Evolutionary conservation across 371 early-diverging fungal genomes (phyloP).

Genomic region (Catenaria anguillulae): DNA sequence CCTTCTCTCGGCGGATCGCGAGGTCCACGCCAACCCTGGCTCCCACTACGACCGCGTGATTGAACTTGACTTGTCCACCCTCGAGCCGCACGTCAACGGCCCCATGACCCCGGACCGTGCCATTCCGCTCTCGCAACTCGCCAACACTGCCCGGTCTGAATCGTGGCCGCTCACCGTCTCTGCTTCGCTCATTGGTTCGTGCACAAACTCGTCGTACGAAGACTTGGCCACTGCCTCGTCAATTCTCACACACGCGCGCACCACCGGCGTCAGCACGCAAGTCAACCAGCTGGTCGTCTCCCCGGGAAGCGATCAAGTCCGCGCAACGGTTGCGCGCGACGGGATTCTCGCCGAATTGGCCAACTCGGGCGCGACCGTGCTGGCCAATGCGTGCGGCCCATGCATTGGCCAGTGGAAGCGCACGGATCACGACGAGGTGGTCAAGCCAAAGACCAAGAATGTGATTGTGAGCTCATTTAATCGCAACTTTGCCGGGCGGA

Average conservation of each 20-base stretch:
- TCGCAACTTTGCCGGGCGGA: slow-evolving; percentile 90
- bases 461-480: slow-evolving; percentile 90
- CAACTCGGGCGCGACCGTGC: slow-evolving; percentile 66
- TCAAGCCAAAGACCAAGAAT: slow-evolving; percentile 50
- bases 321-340: slow-evolving; percentile 89
- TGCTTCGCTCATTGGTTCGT: slow-evolving; percentile 82
- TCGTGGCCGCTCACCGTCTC: slow-evolving; percentile 76
- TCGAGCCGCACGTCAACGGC: slow-evolving; percentile 93
- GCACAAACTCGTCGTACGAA: slow-evolving; percentile 92
- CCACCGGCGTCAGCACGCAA: slow-evolving; percentile 61
- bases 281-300: slow-evolving; percentile 70
- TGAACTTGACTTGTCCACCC: slow-evolving; percentile 68
- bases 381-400: slow-evolving; percentile 80
- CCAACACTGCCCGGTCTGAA: slow-evolving; percentile 53
- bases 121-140: slow-evolving; percentile 73
- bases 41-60: slow-evolving; percentile 71
- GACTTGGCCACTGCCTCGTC: slow-evolving; percentile 82
- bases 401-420: slow-evolving; percentile 92
- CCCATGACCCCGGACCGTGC: slow-evolving; percentile 92
- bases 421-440: too few species aligned
- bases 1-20: slow-evolving; percentile 38
- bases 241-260: slow-evolving; percentile 65
- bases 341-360: slow-evolving; percentile 69
- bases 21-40: slow-evolving; percentile 28
- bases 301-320: slow-evolving; percentile 92